Base-by-base conservation (phyloP, 1,284 basidiomycete species). In the Cryptococcus sp. region DNA sequence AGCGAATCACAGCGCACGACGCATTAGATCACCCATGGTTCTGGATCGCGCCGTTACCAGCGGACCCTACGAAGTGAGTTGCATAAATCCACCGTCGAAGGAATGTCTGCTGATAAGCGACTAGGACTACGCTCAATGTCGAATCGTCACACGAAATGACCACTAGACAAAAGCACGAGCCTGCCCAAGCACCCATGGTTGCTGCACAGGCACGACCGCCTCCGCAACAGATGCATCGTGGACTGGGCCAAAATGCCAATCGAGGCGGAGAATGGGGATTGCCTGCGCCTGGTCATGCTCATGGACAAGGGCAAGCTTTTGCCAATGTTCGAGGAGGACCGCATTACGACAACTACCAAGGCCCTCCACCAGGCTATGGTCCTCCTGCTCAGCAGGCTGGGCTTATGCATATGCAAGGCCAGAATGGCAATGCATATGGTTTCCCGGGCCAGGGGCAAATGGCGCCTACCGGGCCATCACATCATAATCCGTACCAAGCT, bases 21-120 rank as follows among this genome's bases (percentile, higher is more conserved):
- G 81, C 81, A 0, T 73, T 83, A 41, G 76, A 82, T 51, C 81
- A 83, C 65, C 76, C 81, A 1, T 83, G 80, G 79, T 83, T 73
- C 78, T 94, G 90, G 89, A 88, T 86, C 0, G 87, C 90, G 63
- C 91, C 91, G 0, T 69, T 90, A 31, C 88, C 91, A 16, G 90
- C 89, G n/a, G 88, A 89, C 78, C 87, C 89, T 0, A 88, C 87
- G 74, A 84, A 84, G 91, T 91, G 65, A 65, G 86, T 81, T 39
- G 11, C 39, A 20, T 51, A 11, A 42, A 23, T n/a, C 22, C 27
- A 25, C 10, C n/a, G n/a, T n/a, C n/a, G n/a, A 16, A 22, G 38
- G 15, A 25, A 31, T 10, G 13, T 16, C 46, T 5, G 31, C 46
- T 53, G 38, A 44, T 41, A 25, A 17, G 44, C 11, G 35, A 10